phyloP scores from a whole-genome alignment of 768 basidiomycete species.

The Psilocybe cubensis region DNA sequence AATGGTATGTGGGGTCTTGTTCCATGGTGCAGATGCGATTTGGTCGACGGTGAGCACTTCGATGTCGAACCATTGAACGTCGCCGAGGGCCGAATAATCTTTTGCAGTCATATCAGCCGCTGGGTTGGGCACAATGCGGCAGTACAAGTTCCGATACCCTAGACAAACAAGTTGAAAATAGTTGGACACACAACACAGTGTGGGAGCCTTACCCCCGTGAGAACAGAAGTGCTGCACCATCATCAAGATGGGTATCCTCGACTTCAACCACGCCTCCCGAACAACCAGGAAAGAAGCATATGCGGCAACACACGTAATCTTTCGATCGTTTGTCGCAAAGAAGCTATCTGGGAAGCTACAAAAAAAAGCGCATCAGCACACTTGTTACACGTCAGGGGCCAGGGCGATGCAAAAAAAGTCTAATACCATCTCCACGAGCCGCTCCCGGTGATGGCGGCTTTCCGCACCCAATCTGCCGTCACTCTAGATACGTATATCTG shows the following conservation, averaged over 20 bases:
- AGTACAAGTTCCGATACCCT: too few species aligned
- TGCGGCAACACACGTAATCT: too few species aligned
- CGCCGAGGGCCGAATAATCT: too few species aligned
- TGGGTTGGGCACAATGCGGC: too few species aligned
- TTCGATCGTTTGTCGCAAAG: neutral
- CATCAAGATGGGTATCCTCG: constrained; percentile 3
- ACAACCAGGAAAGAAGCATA: neutral
- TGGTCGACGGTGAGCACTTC: neutral
- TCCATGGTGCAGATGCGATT: constrained; percentile 1
- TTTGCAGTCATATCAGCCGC: too few species aligned
- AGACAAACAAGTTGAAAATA: too few species aligned
- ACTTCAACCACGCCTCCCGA: constrained; percentile 3
- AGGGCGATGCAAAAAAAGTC: too few species aligned
- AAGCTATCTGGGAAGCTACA: neutral
- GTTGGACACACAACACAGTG: too few species aligned
- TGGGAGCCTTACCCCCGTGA: constrained; percentile 3
- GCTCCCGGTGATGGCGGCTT: neutral
- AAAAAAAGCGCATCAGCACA: too few species aligned
- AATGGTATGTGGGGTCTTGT: neutral
- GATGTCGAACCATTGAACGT: too few species aligned
- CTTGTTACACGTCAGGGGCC: too few species aligned
- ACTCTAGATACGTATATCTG: constrained; percentile 7
- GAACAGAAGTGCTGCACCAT: constrained; percentile 10
- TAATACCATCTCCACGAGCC: too few species aligned
- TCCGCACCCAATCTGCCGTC: constrained; percentile 7